Evolutionary conservation across 805 yeast genomes (phyloP).

Genomic region (Saccharomycopsis oosterbeekiorum): DNA sequence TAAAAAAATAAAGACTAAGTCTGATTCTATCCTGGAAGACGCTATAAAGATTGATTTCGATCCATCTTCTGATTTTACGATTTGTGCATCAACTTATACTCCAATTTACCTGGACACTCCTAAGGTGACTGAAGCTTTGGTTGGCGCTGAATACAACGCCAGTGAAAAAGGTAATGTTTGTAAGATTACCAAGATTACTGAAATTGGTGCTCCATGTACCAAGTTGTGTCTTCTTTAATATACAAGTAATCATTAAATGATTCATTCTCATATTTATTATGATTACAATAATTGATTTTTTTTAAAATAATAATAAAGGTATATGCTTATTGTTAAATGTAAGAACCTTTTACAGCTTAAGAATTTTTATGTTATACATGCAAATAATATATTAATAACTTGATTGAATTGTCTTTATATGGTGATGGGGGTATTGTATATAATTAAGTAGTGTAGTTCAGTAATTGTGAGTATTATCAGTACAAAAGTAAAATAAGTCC

Average conservation of each 20-base stretch:
- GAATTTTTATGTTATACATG: too few species aligned
- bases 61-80: conserved; percentile 81
- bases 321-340: too few species aligned
- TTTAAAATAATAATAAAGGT: too few species aligned
- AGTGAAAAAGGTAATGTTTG: conserved; percentile 74
- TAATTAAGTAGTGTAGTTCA: too few species aligned
- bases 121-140: conserved; percentile 63
- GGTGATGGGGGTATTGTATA: too few species aligned
- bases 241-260: neutral
- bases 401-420: too few species aligned
- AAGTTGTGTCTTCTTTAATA: conserved; percentile 49
- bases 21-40: conserved; percentile 76
- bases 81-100: conserved; percentile 78
- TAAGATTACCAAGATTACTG: conserved; percentile 62
- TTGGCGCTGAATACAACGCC: conserved; percentile 79
- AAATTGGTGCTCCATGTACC: conserved; percentile 85
- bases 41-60: conserved; percentile 88
- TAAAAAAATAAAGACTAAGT: conserved; percentile 63
- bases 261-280: neutral
- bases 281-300: neutral
- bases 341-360: too few species aligned
- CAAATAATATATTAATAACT: too few species aligned
- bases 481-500: too few species aligned
- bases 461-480: too few species aligned
- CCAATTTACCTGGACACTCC: conserved; percentile 81